Evolutionary conservation across 2,329 filamentous ascomycete species (phyloP).

Genomic region (Xylaria arbuscula): DNA sequence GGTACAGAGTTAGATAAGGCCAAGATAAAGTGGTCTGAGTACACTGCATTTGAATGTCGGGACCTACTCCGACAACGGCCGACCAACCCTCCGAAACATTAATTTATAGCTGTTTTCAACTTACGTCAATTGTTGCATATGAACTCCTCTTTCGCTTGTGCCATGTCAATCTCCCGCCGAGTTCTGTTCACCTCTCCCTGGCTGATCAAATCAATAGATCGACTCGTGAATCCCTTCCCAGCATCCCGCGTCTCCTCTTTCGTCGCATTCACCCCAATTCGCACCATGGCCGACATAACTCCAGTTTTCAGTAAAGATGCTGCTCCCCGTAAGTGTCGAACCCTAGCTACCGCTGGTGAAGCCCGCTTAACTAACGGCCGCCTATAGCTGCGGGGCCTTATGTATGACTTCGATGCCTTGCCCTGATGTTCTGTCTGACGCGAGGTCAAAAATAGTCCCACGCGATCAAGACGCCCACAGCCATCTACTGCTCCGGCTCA

Average conservation of each 20-base stretch:
- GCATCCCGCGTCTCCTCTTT: conserved; percentile 41
- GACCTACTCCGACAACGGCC: conserved; percentile 34
- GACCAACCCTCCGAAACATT: conserved; percentile 11
- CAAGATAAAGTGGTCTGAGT: background rate
- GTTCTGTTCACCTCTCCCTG: conserved; percentile 37
- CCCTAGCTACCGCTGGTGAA: background rate
- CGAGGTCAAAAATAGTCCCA: conserved; percentile 62
- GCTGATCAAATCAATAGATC: conserved; percentile 24
- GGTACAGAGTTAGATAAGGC: too few species aligned
- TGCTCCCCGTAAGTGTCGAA: conserved; percentile 63
- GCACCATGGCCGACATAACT: conserved; percentile 60
- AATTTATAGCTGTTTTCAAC: conserved; percentile 12
- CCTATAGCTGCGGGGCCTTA: conserved; percentile 70
- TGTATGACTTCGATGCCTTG: conserved; percentile 56
- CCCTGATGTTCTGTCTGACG: conserved; percentile 22
- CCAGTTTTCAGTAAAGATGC: conserved; percentile 69
- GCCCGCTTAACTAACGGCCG: conserved; percentile 37
- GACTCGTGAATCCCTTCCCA: conserved; percentile 9
- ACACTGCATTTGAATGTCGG: background rate
- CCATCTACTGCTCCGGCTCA: conserved; percentile 76
- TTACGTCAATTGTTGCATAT: conserved; percentile 29
- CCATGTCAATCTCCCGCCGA: conserved; percentile 43
- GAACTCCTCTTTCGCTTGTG: conserved; percentile 15
- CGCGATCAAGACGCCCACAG: conserved; percentile 72
- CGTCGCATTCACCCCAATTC: conserved; percentile 49